phyloP scores from a whole-genome alignment of 2,329 filamentous ascomycete species.

The Pochonia chlamydosporia region DNA sequence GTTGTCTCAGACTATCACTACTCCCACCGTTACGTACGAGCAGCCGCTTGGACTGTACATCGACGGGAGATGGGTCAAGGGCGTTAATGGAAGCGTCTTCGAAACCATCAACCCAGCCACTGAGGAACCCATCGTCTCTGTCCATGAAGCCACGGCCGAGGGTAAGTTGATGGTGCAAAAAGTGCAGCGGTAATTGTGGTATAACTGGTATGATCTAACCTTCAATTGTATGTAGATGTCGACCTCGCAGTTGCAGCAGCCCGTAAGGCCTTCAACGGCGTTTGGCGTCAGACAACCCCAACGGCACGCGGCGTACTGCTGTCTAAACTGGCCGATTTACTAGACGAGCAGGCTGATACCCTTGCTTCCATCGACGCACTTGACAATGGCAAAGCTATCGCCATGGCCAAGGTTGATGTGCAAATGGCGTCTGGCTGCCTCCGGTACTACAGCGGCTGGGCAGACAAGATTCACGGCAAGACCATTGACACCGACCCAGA shows the following conservation, averaged over 20 bases:
- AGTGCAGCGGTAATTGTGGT: no score
- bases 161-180: no score
- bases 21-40: no score
- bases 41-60: no score
- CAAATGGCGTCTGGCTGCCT: constrained; percentile 61
- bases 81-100: constrained; percentile 82
- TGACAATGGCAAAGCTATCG: constrained; percentile 81
- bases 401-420: constrained; percentile 71
- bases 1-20: no score
- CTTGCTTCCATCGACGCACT: constrained; percentile 80
- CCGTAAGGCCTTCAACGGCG: constrained; percentile 75
- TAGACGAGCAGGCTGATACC: constrained; percentile 70
- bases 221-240: no score
- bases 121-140: constrained; percentile 77
- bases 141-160: constrained; percentile 83
- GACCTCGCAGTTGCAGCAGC: constrained; percentile 78
- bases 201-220: no score
- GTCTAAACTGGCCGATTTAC: constrained; percentile 70
- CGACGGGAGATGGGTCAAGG: constrained; percentile 80
- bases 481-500: constrained; percentile 73
- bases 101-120: constrained; percentile 86
- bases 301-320: constrained; percentile 64
- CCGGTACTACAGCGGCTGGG: constrained; percentile 74
- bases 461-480: constrained; percentile 87
- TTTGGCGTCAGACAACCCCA: constrained; percentile 66